Evolutionary conservation across 495 filamentous ascomycete species (phyloP).

Genomic region (Penicillium mononematosum): DNA sequence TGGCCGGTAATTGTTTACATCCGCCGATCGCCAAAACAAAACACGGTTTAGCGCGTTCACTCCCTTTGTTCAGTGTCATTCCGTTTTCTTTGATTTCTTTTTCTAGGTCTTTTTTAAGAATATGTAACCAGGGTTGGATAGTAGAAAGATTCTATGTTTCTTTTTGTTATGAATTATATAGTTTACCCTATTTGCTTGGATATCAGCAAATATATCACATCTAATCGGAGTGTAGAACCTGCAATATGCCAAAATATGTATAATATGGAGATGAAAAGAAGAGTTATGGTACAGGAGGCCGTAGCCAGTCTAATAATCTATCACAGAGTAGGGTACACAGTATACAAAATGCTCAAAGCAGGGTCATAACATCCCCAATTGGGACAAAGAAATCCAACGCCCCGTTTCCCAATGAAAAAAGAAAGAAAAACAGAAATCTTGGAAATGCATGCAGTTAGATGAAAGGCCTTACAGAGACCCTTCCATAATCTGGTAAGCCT

Average conservation of each 20-base stretch:
- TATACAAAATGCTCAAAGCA: slow-evolving; percentile 12
- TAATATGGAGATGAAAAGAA: slow-evolving; percentile 7
- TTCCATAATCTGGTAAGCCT: slow-evolving; percentile 41
- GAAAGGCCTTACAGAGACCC: slow-evolving; percentile 29
- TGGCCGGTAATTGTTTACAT: slow-evolving; percentile 32
- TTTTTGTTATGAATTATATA: neutral
- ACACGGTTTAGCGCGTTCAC: slow-evolving; percentile 30
- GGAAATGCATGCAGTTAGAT: slow-evolving; percentile 20
- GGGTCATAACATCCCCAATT: slow-evolving; percentile 12
- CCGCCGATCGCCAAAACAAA: slow-evolving; percentile 37
- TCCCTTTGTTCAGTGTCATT: slow-evolving; percentile 8
- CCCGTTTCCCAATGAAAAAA: slow-evolving; percentile 22
- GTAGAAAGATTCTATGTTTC: neutral
- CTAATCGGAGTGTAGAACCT: neutral
- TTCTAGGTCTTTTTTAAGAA: neutral
- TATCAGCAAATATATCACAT: neutral
- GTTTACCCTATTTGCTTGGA: neutral
- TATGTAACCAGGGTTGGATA: neutral
- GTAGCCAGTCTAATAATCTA: slow-evolving; percentile 20
- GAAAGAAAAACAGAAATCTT: slow-evolving; percentile 4
- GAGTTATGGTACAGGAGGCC: slow-evolving; percentile 17
- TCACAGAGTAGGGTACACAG: slow-evolving; percentile 14
- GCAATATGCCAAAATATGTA: neutral
- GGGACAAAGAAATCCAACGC: slow-evolving; percentile 27
- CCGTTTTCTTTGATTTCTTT: neutral